These are phyloP conservation scores for Volvox africanus DNA, from an alignment of 139 green algal species.

Conservation along the genomic window DNA sequence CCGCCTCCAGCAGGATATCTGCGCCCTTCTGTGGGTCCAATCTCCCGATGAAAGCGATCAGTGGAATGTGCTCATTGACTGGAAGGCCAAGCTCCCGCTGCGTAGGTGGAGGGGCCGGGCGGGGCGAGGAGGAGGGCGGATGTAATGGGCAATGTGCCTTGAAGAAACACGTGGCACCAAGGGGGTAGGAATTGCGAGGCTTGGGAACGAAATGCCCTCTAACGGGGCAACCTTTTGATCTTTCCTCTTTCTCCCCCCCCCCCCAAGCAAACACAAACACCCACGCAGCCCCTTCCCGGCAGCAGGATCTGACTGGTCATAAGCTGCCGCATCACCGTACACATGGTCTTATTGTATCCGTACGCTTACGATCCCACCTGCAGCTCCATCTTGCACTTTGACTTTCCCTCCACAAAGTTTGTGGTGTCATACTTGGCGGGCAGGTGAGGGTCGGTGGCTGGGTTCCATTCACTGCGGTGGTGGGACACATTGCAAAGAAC, in stretches of 20 bases:
- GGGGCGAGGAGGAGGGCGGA: not conserved
- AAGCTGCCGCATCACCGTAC: too few species aligned
- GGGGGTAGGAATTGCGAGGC: too few species aligned
- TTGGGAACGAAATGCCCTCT: too few species aligned
- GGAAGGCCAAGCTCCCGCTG: constrained; percentile 82
- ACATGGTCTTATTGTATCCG: too few species aligned
- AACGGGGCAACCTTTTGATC: not conserved
- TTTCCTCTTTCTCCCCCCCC: not conserved
- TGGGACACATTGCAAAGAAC: too few species aligned
- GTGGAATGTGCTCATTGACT: constrained; percentile 67
- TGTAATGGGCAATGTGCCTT: not conserved
- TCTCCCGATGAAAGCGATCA: constrained; percentile 86
- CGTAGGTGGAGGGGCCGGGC: not conserved
- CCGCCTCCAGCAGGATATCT: constrained; percentile 75
- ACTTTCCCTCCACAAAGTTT: constrained; percentile 77
- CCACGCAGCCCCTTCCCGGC: not conserved
- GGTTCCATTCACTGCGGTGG: constrained; percentile 77
- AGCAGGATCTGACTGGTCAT: too few species aligned
- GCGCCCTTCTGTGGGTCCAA: constrained; percentile 89
- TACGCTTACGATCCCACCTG: constrained; percentile 41
- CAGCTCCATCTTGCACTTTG: constrained; percentile 76
- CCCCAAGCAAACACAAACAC: constrained; percentile 12
- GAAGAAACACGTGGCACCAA: too few species aligned
- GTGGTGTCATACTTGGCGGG: constrained; percentile 65
- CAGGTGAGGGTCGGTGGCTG: constrained; percentile 74